Evolutionary conservation across 345 rosid species (phyloP), one percentile per base, ranked within the genome.

Genomic region (Populus euphratica): DNA sequence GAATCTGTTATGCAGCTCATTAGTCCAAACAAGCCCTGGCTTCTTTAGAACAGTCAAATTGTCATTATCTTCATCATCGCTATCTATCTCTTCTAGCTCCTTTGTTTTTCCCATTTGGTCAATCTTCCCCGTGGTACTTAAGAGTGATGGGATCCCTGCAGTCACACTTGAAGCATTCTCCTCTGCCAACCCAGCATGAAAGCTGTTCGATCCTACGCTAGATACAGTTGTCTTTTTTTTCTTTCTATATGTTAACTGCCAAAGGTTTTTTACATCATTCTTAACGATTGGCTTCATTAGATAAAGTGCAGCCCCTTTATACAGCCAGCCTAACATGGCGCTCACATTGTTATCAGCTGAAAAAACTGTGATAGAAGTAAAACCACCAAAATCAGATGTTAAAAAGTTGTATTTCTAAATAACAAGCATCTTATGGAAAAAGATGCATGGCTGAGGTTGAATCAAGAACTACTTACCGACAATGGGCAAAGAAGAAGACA

Each of bases 251-350:
- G 81, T 71, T 70, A 82, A 77, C 80, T 89, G 91, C 91, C 92
- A 88, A 27, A 88, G 86, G 76, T 65, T 38, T 77, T 83, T 76
- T 8, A 87, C 20, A 41, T 86, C 68, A 5, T 62, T 17, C 76
- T 70, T 65, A 78, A 52, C 50, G 50, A 89, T 64, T 52, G 91
- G 92, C 76, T 90, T 89, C 70, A 71, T 68, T 76, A 89, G 80
- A 79, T 80, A 81, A 21, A 83, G 77, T 13, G 9, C 33, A 11
- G 90, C 96, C 77, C 90, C 92, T 79, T 82, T 87, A 14, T 43
- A 67, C 59, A 86, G 80, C 65, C 87, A 50, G 39, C 88, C 89
- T 11, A 78, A 29, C 77, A 87, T 79, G 76, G 73, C 47, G 4
- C 76, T 78, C 74, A 73, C 79, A 56, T 81, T 61, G 17, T 36